phyloP scores from a whole-genome alignment of 169 alveolate genomes.

The Fabrea salina region DNA sequence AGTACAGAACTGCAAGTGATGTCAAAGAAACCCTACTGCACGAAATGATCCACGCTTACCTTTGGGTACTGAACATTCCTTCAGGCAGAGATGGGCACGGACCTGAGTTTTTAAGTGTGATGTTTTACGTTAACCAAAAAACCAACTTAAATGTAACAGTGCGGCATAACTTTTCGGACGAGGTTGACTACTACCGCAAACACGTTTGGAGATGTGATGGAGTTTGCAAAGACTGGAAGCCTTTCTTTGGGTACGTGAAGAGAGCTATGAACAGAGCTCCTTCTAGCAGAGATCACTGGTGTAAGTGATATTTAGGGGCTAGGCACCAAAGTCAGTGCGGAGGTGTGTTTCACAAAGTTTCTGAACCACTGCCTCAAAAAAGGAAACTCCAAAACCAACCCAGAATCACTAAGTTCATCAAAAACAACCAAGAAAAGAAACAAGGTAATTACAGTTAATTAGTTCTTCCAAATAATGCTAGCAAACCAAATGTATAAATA shows the following conservation, averaged over 20 bases:
- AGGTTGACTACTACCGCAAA: slow-evolving; percentile 84
- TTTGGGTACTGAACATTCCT: slow-evolving; percentile 77
- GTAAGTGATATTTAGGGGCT: slow-evolving; percentile 67
- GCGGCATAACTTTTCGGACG: slow-evolving; percentile 90
- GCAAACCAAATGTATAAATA: no score
- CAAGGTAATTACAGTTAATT: not conserved
- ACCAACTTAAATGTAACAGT: slow-evolving; percentile 90
- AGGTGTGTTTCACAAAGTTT: slow-evolving; percentile 75
- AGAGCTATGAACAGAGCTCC: slow-evolving; percentile 91
- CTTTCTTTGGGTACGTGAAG: slow-evolving; percentile 89
- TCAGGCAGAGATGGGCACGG: slow-evolving; percentile 88
- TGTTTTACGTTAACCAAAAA: slow-evolving; percentile 83
- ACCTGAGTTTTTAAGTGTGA: slow-evolving; percentile 83
- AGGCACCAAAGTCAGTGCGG: slow-evolving; percentile 77
- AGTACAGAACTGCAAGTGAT: slow-evolving; percentile 87
- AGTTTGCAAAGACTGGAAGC: slow-evolving; percentile 84
- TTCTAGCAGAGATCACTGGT: slow-evolving; percentile 89
- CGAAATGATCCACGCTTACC: slow-evolving; percentile 96
- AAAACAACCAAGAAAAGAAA: not conserved
- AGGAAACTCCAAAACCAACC: slow-evolving; percentile 8
- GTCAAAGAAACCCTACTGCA: slow-evolving; percentile 91
- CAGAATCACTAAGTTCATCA: not conserved
- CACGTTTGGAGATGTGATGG: slow-evolving; percentile 96
- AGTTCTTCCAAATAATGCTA: no score
- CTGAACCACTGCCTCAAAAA: slow-evolving; percentile 51